Percentiles rank a stretch among this genome's conserved stretches.
These are phyloP conservation scores for Hemileccinum hortonii DNA, from an alignment of 1,284 basidiomycete species.

Conservation along the genomic window DNA sequence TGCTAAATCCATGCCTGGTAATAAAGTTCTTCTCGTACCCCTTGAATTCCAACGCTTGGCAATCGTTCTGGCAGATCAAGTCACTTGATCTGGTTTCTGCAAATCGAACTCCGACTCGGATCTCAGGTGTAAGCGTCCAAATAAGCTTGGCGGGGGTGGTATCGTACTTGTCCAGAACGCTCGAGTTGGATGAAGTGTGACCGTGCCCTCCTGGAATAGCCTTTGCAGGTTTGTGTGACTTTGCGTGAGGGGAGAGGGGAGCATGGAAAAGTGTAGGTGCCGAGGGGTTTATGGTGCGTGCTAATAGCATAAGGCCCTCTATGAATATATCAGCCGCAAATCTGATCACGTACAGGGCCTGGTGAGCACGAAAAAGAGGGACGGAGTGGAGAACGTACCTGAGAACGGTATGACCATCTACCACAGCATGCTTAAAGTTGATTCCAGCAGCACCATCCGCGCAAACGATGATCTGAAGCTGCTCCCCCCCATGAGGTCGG, in stretches of 20 bases:
- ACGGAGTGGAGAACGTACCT: constrained; percentile 42
- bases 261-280: constrained; percentile 94
- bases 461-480: constrained; percentile 94
- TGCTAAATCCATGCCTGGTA: constrained; percentile 89
- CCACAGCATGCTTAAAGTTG: constrained; percentile 98
- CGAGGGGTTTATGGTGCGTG: constrained; percentile 90
- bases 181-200: too few relatives aligned
- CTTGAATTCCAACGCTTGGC: constrained; percentile 86
- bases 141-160: constrained; percentile 94
- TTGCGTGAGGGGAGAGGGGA: constrained; percentile 79
- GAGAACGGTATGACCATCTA: constrained; percentile 94
- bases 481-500: neutral
- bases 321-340: constrained; percentile 93
- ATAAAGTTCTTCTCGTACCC: constrained; percentile 81
- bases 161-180: constrained; percentile 43
- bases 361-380: neutral
- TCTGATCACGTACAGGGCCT: constrained; percentile 30
- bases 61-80: constrained; percentile 98
- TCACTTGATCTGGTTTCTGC: constrained; percentile 94
- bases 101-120: constrained; percentile 85
- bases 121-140: constrained; percentile 83
- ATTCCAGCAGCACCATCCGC: constrained; percentile 93
- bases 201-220: constrained; percentile 20
- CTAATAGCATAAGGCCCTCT: constrained; percentile 93
- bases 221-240: constrained; percentile 60